A percentile compares a stretch with the other conserved stretches of the same genome.
Conservation (phyloP, 768 basidiomycete species). For the Russula earlei region DNA sequence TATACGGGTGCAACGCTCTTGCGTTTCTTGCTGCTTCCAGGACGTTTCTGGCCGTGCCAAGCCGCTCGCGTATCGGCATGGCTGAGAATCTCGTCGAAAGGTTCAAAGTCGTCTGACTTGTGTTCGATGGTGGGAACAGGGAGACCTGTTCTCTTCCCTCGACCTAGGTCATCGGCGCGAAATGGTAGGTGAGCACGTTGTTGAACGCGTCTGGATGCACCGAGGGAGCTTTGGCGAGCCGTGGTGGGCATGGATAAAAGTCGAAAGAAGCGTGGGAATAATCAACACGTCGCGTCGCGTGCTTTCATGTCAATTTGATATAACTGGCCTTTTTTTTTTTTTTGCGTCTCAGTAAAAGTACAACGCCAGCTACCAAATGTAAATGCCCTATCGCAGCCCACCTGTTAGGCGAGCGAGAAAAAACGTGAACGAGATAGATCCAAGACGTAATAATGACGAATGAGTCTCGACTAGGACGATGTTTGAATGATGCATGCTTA, state of each 20-base stretch:
- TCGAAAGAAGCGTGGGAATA: slow-evolving; percentile 16
- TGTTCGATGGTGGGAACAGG: slow-evolving; percentile 58
- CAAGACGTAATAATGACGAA: background rate
- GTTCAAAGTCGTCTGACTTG: slow-evolving; percentile 75
- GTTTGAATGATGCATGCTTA: background rate
- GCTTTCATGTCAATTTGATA: background rate
- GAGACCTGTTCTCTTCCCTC: slow-evolving; percentile 75
- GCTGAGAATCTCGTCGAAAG: slow-evolving; percentile 63
- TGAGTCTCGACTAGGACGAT: background rate
- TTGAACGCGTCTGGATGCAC: slow-evolving; percentile 40
- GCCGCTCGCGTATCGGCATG: slow-evolving; percentile 62
- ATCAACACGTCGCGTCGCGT: slow-evolving; percentile 15
- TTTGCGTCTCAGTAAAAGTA: slow-evolving; percentile 2
- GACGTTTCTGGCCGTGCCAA: slow-evolving; percentile 37
- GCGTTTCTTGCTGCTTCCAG: slow-evolving; percentile 31
- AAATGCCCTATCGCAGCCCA: background rate
- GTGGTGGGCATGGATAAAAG: slow-evolving; percentile 26
- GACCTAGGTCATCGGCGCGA: slow-evolving; percentile 64
- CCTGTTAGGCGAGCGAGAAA: background rate
- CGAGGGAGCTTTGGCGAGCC: slow-evolving; percentile 33
- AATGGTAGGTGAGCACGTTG: slow-evolving; percentile 68
- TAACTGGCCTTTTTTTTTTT: background rate
- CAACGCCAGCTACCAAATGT: slow-evolving; percentile 5
- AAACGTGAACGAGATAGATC: background rate
- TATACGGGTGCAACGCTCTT: slow-evolving; percentile 27